Evolutionary conservation across 1,284 basidiomycete genomes (phyloP), one percentile per base, ranked within the genome.

Genomic region (Leucoagaricus sp.): DNA sequence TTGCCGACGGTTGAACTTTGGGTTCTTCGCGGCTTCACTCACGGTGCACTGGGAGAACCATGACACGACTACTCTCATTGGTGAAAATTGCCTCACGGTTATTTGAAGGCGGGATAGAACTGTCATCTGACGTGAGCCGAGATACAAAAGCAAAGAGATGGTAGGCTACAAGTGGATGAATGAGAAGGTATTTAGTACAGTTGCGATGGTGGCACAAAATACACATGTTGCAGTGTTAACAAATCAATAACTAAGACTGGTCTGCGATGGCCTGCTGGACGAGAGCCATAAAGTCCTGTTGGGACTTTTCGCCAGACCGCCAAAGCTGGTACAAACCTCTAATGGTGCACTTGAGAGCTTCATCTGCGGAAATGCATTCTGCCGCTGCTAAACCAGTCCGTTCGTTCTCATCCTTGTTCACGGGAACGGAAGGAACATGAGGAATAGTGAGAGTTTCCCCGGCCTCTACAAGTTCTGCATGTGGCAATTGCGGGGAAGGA

Each of bases 261-360:
- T 69, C 65, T 31, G 65, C 60, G 53, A 80, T 64, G 44, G 71
- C 72, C 57, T 71, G 67, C 26, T 68, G 68, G 49, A 79, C 77
- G 4, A 75, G 64, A 17, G 66, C 53, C 6, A 80, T 58, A 60
- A 82, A 82, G 40, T 68, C 40, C 28, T 74, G 69, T 1, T 49
- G 44, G 34, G 60, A 57, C 12, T 42, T 54, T 60, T 61, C 67
- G 8, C 69, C 64, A 45, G 69, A 60, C 58, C 71, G 78, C 83
- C 84, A 87, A 25, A 86, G 69, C 15, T 65, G 70, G 65, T 79
- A 85, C 28, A 85, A 61, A 7, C 79, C 79, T 40, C 74, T 73
- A 45, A 86, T 74, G 29, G 69, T 69, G 34, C 73, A 67, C 49
- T 67, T 70, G 34, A 79, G 63, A n/a, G 78, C 73, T 28, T 75